Evolutionary conservation across 2,329 filamentous ascomycete species (phyloP).

Genomic region (Epichloe elymi): DNA sequence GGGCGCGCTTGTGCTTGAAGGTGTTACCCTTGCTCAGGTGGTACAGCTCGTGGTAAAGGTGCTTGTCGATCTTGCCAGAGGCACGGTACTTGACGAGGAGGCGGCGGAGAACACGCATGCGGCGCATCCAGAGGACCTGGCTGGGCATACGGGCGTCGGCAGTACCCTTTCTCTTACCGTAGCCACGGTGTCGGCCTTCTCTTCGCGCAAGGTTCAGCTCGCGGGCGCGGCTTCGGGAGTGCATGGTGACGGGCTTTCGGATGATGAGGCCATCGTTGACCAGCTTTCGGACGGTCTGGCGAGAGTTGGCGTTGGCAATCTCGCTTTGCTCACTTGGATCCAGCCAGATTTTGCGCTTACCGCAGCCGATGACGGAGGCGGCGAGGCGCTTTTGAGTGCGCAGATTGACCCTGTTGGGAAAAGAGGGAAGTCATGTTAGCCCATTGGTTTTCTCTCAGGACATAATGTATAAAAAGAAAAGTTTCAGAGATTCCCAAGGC

Average conservation of each 20-base stretch:
- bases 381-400: conserved; percentile 99
- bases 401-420: conserved; percentile 79
- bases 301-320: conserved; percentile 99
- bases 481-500: neutral
- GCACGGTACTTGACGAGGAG: conserved; percentile 99
- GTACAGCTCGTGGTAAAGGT: conserved; percentile 99
- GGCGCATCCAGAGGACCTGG: conserved; percentile 99
- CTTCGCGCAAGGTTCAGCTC: conserved; percentile 89
- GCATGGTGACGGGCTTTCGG: conserved; percentile 99
- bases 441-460: neutral
- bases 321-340: conserved; percentile 98
- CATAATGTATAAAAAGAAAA: neutral
- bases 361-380: conserved; percentile 95
- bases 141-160: conserved; percentile 98
- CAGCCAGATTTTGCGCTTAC: conserved; percentile 99
- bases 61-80: conserved; percentile 99
- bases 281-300: conserved; percentile 99
- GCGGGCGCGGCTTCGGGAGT: conserved; percentile 93
- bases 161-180: conserved; percentile 99
- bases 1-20: conserved; percentile 99
- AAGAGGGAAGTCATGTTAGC: conserved; percentile 15
- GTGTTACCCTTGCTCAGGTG: conserved; percentile 99
- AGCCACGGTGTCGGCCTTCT: conserved; percentile 95
- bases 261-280: conserved; percentile 99
- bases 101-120: conserved; percentile 96